Conservation (phyloP, 2,329 filamentous ascomycete genomes). For the Purpureocillium lavendulum region DNA sequence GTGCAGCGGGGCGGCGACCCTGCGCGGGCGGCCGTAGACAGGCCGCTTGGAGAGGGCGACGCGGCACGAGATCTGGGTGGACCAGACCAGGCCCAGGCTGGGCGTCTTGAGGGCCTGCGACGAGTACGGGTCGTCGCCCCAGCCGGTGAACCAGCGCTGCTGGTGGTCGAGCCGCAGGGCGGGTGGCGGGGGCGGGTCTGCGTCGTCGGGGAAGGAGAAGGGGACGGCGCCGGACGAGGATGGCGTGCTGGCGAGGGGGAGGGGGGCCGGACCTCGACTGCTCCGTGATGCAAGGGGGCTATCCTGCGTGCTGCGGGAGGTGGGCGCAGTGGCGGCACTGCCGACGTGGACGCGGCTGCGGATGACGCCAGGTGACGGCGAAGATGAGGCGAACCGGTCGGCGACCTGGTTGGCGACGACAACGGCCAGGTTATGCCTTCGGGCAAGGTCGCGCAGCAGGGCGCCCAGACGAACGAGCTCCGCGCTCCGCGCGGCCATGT, state of each 20-base stretch:
- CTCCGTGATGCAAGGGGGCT: constrained; percentile 42
- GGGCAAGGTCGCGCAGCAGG: constrained; percentile 67
- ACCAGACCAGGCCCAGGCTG: constrained; percentile 81
- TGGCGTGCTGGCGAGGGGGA: constrained; percentile 22
- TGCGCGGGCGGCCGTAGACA: constrained; percentile 33
- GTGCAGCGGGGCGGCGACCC: constrained; percentile 24
- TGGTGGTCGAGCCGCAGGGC: constrained; percentile 77
- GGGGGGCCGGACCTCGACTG: constrained; percentile 18
- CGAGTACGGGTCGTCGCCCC: constrained; percentile 62
- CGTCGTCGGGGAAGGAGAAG: constrained; percentile 19
- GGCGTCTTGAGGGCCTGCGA: constrained; percentile 64
- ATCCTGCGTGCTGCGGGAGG: constrained; percentile 24
- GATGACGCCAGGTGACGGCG: not conserved
- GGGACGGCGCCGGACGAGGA: constrained; percentile 27
- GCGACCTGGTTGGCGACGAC: constrained; percentile 95
- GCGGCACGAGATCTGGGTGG: constrained; percentile 76
- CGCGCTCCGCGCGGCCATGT: constrained; percentile 66
- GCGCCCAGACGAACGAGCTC: constrained; percentile 73
- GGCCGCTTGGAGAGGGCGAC: constrained; percentile 72
- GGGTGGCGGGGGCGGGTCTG: constrained; percentile 25
- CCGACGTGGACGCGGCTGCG: not conserved
- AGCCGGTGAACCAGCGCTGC: constrained; percentile 90
- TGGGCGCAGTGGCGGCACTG: not conserved
- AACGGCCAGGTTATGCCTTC: constrained; percentile 66
- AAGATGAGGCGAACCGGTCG: constrained; percentile 58